Evolutionary conservation across 495 filamentous ascomycete genomes (phyloP), one percentile per base, ranked within the genome.

Genomic region (Aspergillus affinis): DNA sequence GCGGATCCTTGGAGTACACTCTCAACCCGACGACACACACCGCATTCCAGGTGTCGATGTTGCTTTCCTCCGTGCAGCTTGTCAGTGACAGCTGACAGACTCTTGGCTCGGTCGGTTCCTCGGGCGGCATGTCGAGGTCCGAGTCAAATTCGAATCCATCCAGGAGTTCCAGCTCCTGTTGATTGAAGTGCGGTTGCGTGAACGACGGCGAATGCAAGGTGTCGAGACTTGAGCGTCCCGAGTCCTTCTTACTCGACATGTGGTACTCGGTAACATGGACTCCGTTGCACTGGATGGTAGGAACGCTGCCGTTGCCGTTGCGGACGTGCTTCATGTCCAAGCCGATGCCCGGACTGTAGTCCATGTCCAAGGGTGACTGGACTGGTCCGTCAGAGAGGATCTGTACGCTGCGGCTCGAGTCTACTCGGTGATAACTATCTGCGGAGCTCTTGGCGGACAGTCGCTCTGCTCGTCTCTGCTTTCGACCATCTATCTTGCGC

Each of bases 1-100:
- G 72, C 6, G 77, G 72, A 59, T 86, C 84, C 65, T 85, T 81
- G 23, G 75, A 86, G 70, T 91, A 94, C 1, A 96, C 84, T 30
- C 88, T 79, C 49, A 96, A 67, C 0, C 91, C 91, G 0, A 94
- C 83, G 2, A 93, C 89, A 48, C 85, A 90, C 0, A 93, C 85
- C 0, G 92, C 91, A 69, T 95, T 94, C 92, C 92, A 96, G 1
- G 90, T 88, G 51, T 93, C 83, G 7, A 50, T 62, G 48, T 54
- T 62, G 8, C 27, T 32, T 21, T 69, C 66, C 13, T 52, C 55
- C 1, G 53, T 50, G 18, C 59, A 58, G 45, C 48, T 61, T 51
- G 29, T 58, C 6, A 61, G 51, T 13, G 52, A 26, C 21, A 54
- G 52, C 4, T 27, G 41, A 30, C 46, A 41, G 17, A 48, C 19